Evolutionary conservation across 768 basidiomycete genomes (phyloP), one percentile per base, ranked within the genome.

Genomic region (Rickenella mellea): DNA sequence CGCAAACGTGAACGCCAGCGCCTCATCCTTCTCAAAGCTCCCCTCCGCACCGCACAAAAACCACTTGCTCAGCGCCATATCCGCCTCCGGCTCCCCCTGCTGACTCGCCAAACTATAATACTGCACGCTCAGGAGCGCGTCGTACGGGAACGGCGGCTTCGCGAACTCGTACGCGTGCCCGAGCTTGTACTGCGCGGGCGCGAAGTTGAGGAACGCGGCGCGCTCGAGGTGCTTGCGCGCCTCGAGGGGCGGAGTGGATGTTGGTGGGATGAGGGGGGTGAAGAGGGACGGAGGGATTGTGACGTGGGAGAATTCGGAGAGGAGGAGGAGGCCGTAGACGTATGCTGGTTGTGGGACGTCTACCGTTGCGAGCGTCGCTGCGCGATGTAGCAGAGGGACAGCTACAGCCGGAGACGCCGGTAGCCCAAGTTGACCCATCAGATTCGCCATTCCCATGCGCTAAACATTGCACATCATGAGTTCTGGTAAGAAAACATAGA

Each of bases 21-120:
- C 64, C 56, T 96, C 91, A 57, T 93, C 88, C 60, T 91, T 90
- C 28, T 87, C 86, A 51, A 96, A 92, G 11, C 68, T 63, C 6
- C 74, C 74, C 27, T 73, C 70, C 0, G 81, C 79, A 3, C 93
- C 93, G 55, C 91, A 93, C 38, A 98, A 64, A 68, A 96, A 97
- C 93, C 94, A 98, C 62, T 96, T 97, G 60, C 78, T 82, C 41
- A 97, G 71, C 2, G 91, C 93, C 91, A 97, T 93, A 56, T 98
- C 91, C 0, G 94, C 94, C 58, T 97, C 92, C 19, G 74, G 70
- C 59, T 96, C 89, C 26, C 88, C 87, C 45, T 83, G 77, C 60
- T 93, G 83, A 43, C 78, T 82, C 0, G 87, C 89, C 10, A 85
- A 66, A 6, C 68, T 71, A 60, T 97, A 97, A 56, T 89, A 97